Evolutionary conservation across 1,284 basidiomycete genomes (phyloP).

Genomic region (Anthracocystis panici-leucophaei): DNA sequence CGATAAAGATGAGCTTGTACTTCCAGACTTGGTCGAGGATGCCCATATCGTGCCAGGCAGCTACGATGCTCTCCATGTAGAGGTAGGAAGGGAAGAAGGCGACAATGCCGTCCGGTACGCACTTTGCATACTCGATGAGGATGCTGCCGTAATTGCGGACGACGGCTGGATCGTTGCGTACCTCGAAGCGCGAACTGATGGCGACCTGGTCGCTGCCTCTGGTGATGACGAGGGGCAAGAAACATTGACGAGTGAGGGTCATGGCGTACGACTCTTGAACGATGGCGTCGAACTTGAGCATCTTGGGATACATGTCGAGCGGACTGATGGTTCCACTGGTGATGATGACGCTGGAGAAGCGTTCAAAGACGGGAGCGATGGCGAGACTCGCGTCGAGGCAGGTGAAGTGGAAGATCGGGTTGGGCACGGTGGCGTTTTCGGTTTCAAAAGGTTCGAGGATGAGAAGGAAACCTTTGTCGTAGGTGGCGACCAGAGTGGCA

Average conservation of each 20-base stretch:
- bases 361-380: slow-evolving; percentile 97
- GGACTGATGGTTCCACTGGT: slow-evolving; percentile 99
- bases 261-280: slow-evolving; percentile 98
- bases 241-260: slow-evolving; percentile 96
- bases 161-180: slow-evolving; percentile 98
- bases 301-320: slow-evolving; percentile 99
- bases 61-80: slow-evolving; percentile 99
- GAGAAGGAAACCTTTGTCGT: slow-evolving; percentile 97
- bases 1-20: slow-evolving; percentile 98
- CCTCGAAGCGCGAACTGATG: slow-evolving; percentile 98
- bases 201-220: slow-evolving; percentile 98
- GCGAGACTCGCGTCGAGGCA: slow-evolving; percentile 97
- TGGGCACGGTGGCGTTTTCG: slow-evolving; percentile 97
- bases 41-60: slow-evolving; percentile 99
- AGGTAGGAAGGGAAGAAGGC: slow-evolving; percentile 99
- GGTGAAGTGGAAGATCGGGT: slow-evolving; percentile 98
- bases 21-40: slow-evolving; percentile 99
- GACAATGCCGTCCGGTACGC: slow-evolving; percentile 98
- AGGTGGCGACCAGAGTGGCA: slow-evolving; percentile 96
- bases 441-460: slow-evolving; percentile 99
- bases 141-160: slow-evolving; percentile 99
- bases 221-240: slow-evolving; percentile 97
- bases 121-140: slow-evolving; percentile 96
- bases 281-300: slow-evolving; percentile 97
- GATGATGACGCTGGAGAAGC: slow-evolving; percentile 97